phyloP scores from a whole-genome alignment of 2,329 filamentous ascomycete genomes.

The Neopestalotiopsis rosae region DNA sequence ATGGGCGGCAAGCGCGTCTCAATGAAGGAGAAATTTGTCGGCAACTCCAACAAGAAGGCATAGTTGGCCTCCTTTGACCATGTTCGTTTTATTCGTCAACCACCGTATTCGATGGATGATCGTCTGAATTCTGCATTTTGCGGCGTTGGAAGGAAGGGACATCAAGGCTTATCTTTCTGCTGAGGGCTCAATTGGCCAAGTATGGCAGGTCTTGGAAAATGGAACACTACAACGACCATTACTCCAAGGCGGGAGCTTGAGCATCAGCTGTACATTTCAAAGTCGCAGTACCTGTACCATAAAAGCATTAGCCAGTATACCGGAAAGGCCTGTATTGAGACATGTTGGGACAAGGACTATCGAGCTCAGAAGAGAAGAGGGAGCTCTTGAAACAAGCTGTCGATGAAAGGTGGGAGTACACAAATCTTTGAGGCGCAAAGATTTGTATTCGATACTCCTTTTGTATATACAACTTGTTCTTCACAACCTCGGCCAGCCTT shows the following conservation, averaged over 20 bases:
- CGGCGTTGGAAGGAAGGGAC: conserved; percentile 7
- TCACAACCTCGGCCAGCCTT: neutral
- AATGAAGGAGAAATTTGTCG: conserved; percentile 52
- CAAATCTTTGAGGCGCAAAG: neutral
- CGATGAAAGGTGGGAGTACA: neutral
- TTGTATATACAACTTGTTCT: conserved; percentile 4
- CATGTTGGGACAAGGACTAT: neutral
- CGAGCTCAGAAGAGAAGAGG: neutral
- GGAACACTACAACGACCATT: neutral
- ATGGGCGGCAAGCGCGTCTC: conserved; percentile 72
- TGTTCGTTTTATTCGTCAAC: neutral
- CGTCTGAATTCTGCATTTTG: conserved; percentile 5
- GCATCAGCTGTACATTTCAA: neutral
- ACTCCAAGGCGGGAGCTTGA: neutral
- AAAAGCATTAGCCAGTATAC: neutral
- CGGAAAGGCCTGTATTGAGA: neutral
- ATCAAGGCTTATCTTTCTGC: conserved; percentile 1
- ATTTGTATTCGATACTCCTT: neutral
- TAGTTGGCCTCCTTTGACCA: neutral
- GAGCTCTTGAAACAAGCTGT: neutral
- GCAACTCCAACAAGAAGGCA: conserved; percentile 14
- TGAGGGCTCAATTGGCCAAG: neutral
- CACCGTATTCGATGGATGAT: conserved; percentile 4
- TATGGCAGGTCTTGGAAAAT: neutral
- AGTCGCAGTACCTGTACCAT: conserved; percentile 3